Evolutionary conservation across 805 yeast genomes (phyloP).

Genomic region (Henningerozyma blattae): DNA sequence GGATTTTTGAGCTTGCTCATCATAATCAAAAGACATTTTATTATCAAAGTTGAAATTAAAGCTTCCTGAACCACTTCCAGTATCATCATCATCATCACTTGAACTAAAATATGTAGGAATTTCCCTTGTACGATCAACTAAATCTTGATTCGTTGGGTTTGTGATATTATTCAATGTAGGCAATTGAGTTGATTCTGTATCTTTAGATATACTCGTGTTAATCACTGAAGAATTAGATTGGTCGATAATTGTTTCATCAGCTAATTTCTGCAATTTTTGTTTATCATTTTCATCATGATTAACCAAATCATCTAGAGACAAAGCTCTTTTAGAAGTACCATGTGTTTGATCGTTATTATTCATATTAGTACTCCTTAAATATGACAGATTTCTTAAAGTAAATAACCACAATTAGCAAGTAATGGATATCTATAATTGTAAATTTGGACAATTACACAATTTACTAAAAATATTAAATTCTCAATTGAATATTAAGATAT

Average conservation of each 20-base stretch:
- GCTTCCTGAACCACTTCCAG: conserved; percentile 14
- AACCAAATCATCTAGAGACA: conserved; percentile 25
- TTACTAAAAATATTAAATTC: too few relatives aligned
- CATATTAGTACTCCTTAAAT: too few relatives aligned
- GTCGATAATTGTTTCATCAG: conserved; percentile 2
- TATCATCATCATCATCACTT: conserved; percentile 25
- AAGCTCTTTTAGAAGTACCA: conserved; percentile 19
- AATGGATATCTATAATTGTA: too few relatives aligned
- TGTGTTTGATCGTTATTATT: too few relatives aligned
- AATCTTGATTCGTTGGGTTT: neutral
- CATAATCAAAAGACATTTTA: conserved; percentile 24
- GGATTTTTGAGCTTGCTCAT: conserved; percentile 17
- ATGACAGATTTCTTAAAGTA: too few relatives aligned
- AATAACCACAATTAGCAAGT: too few relatives aligned
- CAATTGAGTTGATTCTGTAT: neutral
- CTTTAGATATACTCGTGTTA: neutral
- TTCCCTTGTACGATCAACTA: neutral
- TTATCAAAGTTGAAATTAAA: conserved; percentile 19
- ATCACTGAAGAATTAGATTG: neutral
- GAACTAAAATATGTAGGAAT: conserved; percentile 22
- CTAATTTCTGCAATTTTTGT: conserved; percentile 9
- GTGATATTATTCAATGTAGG: neutral
- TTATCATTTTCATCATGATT: conserved; percentile 23
- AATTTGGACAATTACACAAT: too few relatives aligned
- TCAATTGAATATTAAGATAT: too few relatives aligned